Evolutionary conservation across 495 filamentous ascomycete genomes (phyloP).

Genomic region (Mytilinidion resinicola): DNA sequence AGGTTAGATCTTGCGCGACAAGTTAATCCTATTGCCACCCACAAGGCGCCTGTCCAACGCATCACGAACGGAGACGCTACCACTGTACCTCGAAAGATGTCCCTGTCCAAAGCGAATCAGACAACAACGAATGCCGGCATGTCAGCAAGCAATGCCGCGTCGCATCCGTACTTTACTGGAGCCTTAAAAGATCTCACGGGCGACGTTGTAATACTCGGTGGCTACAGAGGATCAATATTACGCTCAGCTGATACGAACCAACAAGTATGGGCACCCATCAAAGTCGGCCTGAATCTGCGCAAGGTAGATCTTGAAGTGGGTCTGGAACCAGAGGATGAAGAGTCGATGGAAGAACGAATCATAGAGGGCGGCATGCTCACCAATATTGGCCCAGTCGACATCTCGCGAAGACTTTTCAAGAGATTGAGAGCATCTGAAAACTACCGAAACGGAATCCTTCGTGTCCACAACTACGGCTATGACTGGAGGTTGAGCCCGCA

Average conservation of each 20-base stretch:
- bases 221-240: constrained; percentile 83
- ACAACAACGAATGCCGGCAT: constrained; percentile 11
- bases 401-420: constrained; percentile 75
- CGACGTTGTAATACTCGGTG: constrained; percentile 83
- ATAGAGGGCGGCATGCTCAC: constrained; percentile 80
- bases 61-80: no score
- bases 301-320: constrained; percentile 91
- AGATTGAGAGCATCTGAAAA: constrained; percentile 68
- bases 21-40: no score
- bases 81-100: constrained; percentile 1
- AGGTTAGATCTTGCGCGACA: constrained; percentile 16
- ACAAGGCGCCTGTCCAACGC: no score
- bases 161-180: constrained; percentile 51
- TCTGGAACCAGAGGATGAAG: constrained; percentile 75
- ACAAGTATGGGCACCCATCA: constrained; percentile 89
- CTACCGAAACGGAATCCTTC: constrained; percentile 58
- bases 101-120: background rate
- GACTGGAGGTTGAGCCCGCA: constrained; percentile 90
- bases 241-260: constrained; percentile 77
- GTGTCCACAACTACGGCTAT: constrained; percentile 88
- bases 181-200: constrained; percentile 67
- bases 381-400: constrained; percentile 87
- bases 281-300: constrained; percentile 84
- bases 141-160: constrained; percentile 27
- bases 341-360: constrained; percentile 72